Base-by-base conservation (phyloP, 2,329 filamentous ascomycete species). In the Didymella keratinophila region DNA sequence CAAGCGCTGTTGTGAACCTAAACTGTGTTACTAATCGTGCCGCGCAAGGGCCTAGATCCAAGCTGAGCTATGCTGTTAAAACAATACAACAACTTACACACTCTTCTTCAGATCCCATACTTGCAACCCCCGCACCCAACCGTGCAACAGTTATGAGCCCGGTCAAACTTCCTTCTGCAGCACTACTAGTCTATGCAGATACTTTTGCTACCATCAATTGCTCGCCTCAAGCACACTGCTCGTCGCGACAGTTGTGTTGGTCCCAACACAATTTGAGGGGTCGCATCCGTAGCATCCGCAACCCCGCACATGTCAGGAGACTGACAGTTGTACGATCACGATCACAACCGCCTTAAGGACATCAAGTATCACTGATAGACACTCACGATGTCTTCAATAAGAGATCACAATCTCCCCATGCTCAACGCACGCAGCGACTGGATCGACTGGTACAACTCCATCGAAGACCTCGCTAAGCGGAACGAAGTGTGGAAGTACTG, bases 361-460 rank as follows among this genome's bases (percentile, higher is more conserved):
- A 36, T n/a, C 14, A n/a, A 36, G 32, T n/a, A 36, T n/a, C 14
- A 36, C 32, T 36, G 11, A 3, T n/a, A 44, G 41, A 41, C 37
- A n/a, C 11, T 41, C 18, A 41, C n/a, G 10, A 41, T 41, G n/a
- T 41, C n/a, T 11, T 41, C 9, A 11, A 11, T 20, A 21, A 41
- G 20, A 41, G 9, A 30, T 21, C n/a, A 32, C 28, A 37, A 45
- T 16, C 25, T 45, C 2, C 14, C 42, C 1, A 30, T 30, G 42
- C 55, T 58, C 18, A 58, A 58, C 55, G 41, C 44, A 2, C 49
- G 48, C 20, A 49, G 25, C 34, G 57, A 56, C 27, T 60, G 52
- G 57, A 45, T 23, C 18, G 30, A 56, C 57, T 56, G 46, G 57
- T 52, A 52, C 27, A 52, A 60, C 32, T 60, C 46, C 16, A 60